Percentiles rank a stretch among this genome's conserved stretches.
These are phyloP conservation scores for Aspergillus felis DNA, from an alignment of 2,329 filamentous ascomycete species.

Conservation along the genomic window DNA sequence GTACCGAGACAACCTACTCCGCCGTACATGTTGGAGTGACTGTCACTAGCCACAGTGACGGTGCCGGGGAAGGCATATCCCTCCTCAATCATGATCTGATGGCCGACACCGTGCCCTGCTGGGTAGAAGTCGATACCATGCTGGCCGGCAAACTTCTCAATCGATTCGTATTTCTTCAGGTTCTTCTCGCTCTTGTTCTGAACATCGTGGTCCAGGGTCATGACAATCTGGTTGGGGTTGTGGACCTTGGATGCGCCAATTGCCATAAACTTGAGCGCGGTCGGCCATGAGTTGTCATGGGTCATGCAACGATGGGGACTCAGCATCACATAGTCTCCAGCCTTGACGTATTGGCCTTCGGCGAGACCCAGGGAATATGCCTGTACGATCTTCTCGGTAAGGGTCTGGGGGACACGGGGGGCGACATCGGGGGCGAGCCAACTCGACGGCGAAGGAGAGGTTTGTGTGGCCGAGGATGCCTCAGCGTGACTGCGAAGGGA, in stretches of 20 bases:
- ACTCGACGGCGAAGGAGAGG: background rate
- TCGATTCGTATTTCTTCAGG: conserved; percentile 75
- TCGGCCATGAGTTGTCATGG: conserved; percentile 78
- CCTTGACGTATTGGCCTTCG: conserved; percentile 67
- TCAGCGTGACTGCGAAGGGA: background rate
- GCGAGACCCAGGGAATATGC: conserved; percentile 71
- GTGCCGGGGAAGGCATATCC: conserved; percentile 83
- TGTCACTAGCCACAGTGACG: conserved; percentile 67
- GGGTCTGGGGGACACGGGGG: conserved; percentile 60
- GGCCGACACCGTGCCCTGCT: conserved; percentile 76
- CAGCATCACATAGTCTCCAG: conserved; percentile 81
- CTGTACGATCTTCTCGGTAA: conserved; percentile 93
- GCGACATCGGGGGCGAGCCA: conserved; percentile 61
- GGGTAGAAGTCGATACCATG: conserved; percentile 77
- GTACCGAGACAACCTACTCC: conserved; percentile 74
- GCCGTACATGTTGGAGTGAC: conserved; percentile 79
- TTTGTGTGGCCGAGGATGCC: background rate
- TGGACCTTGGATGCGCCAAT: conserved; percentile 74
- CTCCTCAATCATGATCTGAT: conserved; percentile 74
- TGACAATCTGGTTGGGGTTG: conserved; percentile 69
- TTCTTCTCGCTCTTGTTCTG: conserved; percentile 78
- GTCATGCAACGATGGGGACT: conserved; percentile 73
- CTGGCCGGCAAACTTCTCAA: conserved; percentile 73
- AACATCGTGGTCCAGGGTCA: conserved; percentile 84
- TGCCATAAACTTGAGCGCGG: conserved; percentile 74